Evolutionary conservation across 2,329 filamentous ascomycete species (phyloP), one percentile per base, ranked within the genome.

Genomic region (Cercospora sp.): DNA sequence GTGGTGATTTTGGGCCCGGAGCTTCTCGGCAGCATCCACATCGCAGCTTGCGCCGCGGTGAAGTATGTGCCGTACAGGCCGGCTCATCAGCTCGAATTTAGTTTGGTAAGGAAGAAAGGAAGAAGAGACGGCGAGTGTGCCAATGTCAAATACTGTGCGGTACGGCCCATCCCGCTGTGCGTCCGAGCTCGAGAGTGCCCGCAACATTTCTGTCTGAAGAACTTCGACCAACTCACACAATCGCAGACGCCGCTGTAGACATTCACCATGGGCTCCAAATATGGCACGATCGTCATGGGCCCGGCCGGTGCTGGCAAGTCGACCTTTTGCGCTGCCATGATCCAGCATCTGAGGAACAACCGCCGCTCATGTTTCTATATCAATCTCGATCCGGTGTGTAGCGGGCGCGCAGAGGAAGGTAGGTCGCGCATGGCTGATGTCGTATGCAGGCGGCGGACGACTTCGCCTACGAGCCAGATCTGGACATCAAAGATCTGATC

Each of bases 251-350:
- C 18, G 32, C 51, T 6, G 28, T 49, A 51, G 30, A 18, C 65
- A 26, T 26, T 28, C 59, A 70, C 10, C 55, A 77, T 77, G 76
- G 75, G 73, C 63, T 78, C 75, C 81, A 97, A 97, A 81, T 98
- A 94, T 79, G 95, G 95, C 63, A 90, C 92, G 72, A 90, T 98
- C 81, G 90, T 98, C 69, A 97, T 98, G 91, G 95, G 95, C 79
- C 95, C 94, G 69, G 94, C 95, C 21, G 95, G 94, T 92, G 94
- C 93, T 24, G 95, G 95, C 82, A 99, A 93, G 87, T 96, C 94
- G 30, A 99, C 95, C 70, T 99, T 99, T 81, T 97, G 93, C 84
- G 90, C 92, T 67, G 89, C 93, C 74, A 87, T 99, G 75, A 97
- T 98, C 79, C 93, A 95, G 69, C 93, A 98, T 77, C 89, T 98